Evolutionary conservation across 306 rosid species (phyloP), one percentile per base, ranked within the genome.

Genomic region (Castanopsis chinensis): DNA sequence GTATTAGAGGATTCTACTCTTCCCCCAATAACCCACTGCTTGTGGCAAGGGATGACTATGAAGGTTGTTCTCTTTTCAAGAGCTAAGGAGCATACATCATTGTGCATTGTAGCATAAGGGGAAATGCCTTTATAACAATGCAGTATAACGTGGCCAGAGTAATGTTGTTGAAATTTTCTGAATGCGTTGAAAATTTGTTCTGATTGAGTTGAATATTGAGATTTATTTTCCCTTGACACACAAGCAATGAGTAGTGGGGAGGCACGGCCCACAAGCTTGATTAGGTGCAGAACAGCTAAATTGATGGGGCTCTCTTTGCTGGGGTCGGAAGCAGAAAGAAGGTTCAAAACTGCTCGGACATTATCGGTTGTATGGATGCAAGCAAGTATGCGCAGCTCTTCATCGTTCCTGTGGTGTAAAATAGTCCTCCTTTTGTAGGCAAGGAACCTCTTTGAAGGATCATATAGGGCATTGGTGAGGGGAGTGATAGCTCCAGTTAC

Each of bases 101-200:
- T 88, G 86, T 92, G 92, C 97, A 92, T 92, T 25, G 94, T 87
- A n/a, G 87, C 78, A 81, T 82, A 87, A 3, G 92, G 97, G 53
- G 92, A 92, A 23, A 90, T 84, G 65, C 91, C 94, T 70, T 87
- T 85, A 51, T 79, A 92, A 83, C 83, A 90, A 63, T 81, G 84
- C 2, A 90, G 17, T 8, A 69, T 14, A 54, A 88, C 67, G 23
- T 78, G 80, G 32, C 77, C 88, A 49, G 28, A 51, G 35, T 69
- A 77, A 59, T 60, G 82, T 9, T 58, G 27, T 81, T 77, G 85
- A 72, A 84, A 85, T 72, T 78, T 86, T 75, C 28, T 58, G 72
- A 87, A 90, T 69, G 89, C 77, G 25, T 74, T 79, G 88, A 90
- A 88, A 56, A 91, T 86, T 14, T 69, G 76, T 19, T 87, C 88